These are phyloP conservation scores for Nephelium lappaceum DNA, from an alignment of 345 rosid genomes.

Conservation along the genomic window DNA sequence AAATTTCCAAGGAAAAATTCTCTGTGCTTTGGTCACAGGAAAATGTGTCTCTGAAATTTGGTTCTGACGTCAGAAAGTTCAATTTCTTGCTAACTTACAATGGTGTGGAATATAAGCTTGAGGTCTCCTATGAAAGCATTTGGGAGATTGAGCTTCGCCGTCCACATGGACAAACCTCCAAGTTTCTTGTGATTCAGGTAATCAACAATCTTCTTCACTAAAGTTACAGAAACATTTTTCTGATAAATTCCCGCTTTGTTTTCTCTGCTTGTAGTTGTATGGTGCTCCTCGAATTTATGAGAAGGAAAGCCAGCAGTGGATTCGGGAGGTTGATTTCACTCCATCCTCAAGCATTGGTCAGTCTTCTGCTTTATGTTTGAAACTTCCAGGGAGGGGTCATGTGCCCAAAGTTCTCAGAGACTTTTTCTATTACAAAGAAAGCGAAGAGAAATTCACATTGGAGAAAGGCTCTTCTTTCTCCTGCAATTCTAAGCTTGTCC, in stretches of 20 bases:
- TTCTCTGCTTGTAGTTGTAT: slow-evolving; percentile 28
- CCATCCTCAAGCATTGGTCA: slow-evolving; percentile 44
- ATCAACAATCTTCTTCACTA: not conserved
- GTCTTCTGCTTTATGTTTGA: slow-evolving; percentile 43
- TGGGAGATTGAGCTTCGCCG: slow-evolving; percentile 41
- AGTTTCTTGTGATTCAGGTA: slow-evolving; percentile 52
- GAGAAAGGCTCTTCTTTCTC: slow-evolving; percentile 40
- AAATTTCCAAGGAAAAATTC: slow-evolving; percentile 30
- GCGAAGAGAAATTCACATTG: slow-evolving; percentile 23
- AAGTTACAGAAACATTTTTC: not conserved
- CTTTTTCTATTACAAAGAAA: slow-evolving; percentile 38
- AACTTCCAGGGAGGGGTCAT: slow-evolving; percentile 24
- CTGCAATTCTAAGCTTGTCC: slow-evolving; percentile 37
- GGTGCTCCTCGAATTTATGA: slow-evolving; percentile 47
- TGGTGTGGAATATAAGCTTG: slow-evolving; percentile 38
- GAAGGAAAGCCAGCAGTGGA: slow-evolving; percentile 35
- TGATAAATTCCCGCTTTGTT: not conserved
- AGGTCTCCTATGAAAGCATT: slow-evolving; percentile 46
- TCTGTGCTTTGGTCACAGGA: slow-evolving; percentile 34
- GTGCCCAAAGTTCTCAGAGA: slow-evolving; percentile 37
- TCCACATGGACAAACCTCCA: slow-evolving; percentile 16
- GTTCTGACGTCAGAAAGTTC: slow-evolving; percentile 32
- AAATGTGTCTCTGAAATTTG: slow-evolving; percentile 36
- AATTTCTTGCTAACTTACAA: slow-evolving; percentile 29
- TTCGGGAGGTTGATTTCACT: slow-evolving; percentile 48